Evolutionary conservation across 371 early-diverging fungal species (phyloP).

Genomic region (Phascolomyces articulosus): DNA sequence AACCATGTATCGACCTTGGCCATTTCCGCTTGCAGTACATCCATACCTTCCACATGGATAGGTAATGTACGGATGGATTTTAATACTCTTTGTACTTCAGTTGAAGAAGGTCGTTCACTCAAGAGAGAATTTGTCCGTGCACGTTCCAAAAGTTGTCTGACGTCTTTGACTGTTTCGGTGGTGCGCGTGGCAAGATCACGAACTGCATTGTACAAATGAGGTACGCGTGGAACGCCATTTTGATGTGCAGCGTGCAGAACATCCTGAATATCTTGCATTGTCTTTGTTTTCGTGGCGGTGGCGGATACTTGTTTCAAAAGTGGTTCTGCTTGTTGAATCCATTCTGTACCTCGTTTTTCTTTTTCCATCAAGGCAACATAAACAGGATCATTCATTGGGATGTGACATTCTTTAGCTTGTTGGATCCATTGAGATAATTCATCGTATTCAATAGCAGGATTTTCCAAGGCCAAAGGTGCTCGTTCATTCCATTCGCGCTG

Average conservation of each 20-base stretch:
- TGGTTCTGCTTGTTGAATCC: constrained; percentile 21
- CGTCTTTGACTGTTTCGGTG: constrained; percentile 9
- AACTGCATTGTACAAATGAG: constrained; percentile 11
- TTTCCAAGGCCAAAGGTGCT: constrained; percentile 7
- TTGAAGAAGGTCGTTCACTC: constrained; percentile 11
- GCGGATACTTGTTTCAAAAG: constrained; percentile 35
- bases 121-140: neutral
- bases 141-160: constrained; percentile 4
- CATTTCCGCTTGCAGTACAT: constrained; percentile 9
- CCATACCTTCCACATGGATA: constrained; percentile 9
- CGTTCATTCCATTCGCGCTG: constrained; percentile 16
- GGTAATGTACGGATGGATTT: constrained; percentile 14
- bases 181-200: constrained; percentile 14
- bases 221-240: constrained; percentile 11
- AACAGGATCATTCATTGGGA: constrained; percentile 3
- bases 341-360: constrained; percentile 7
- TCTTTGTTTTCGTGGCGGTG: neutral
- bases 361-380: constrained; percentile 8
- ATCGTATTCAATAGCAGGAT: constrained; percentile 6
- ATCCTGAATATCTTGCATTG: constrained; percentile 6
- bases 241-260: constrained; percentile 10
- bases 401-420: constrained; percentile 8
- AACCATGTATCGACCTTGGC: constrained; percentile 16
- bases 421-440: constrained; percentile 12
- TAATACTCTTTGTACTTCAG: constrained; percentile 11